Evolutionary conservation across 495 filamentous ascomycete genomes (phyloP).

Genomic region (Chlorociboria aeruginascens): DNA sequence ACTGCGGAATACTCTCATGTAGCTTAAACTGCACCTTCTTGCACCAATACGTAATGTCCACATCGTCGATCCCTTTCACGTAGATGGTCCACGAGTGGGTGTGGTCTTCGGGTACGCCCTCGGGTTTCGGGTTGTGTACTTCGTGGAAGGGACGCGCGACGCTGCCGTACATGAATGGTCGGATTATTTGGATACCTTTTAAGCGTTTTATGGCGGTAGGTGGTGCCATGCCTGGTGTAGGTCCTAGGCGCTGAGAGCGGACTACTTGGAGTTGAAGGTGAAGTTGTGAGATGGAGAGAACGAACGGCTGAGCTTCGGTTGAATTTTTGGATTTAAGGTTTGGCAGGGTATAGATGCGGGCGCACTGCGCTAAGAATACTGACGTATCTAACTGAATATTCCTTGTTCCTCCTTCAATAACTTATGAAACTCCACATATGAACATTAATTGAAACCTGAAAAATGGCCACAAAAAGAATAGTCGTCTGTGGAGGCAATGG

Average conservation of each 20-base stretch:
- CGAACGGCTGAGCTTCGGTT: too few relatives aligned
- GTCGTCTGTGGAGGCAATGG: constrained; percentile 90
- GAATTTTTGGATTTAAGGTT: not conserved
- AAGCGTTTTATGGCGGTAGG: constrained; percentile 37
- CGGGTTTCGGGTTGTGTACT: constrained; percentile 42
- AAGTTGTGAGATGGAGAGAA: too few relatives aligned
- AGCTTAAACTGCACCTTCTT: constrained; percentile 97
- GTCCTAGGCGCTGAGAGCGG: too few relatives aligned
- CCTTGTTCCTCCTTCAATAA: not conserved
- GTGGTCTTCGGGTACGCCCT: constrained; percentile 66
- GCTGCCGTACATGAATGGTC: constrained; percentile 76
- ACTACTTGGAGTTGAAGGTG: too few relatives aligned
- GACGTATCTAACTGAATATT: not conserved
- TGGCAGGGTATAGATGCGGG: not conserved
- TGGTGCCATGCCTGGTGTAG: constrained; percentile 31
- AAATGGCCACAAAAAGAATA: constrained; percentile 50
- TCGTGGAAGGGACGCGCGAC: constrained; percentile 62
- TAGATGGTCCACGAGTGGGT: constrained; percentile 94
- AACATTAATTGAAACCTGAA: not conserved
- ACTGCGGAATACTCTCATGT: constrained; percentile 87
- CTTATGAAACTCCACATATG: not conserved
- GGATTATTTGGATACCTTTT: constrained; percentile 61
- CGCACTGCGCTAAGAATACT: not conserved
- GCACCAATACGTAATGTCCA: constrained; percentile 88
- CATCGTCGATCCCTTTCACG: constrained; percentile 72